These are phyloP conservation scores for Termitomyces sp. DNA, from an alignment of 768 basidiomycete species.

Conservation along the genomic window DNA sequence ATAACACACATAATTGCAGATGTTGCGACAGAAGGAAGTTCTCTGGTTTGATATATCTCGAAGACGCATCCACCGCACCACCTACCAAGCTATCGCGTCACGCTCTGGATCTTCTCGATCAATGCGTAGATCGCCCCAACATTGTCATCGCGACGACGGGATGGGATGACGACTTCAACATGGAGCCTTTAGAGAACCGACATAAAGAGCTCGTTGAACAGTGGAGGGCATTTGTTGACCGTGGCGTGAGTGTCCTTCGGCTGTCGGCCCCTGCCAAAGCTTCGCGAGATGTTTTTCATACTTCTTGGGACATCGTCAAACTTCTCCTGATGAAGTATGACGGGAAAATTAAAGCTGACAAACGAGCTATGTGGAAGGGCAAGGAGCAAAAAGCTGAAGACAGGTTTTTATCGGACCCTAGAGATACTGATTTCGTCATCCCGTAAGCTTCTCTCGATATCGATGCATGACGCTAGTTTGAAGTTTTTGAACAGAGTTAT, in stretches of 20 bases:
- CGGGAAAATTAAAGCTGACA: background rate
- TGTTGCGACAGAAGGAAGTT: conserved; percentile 4
- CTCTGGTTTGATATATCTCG: conserved; percentile 10
- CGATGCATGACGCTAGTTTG: background rate
- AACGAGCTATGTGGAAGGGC: conserved; percentile 5
- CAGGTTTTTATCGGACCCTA: conserved; percentile 2
- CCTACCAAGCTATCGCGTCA: conserved; percentile 1
- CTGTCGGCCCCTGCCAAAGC: background rate
- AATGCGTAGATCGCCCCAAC: conserved; percentile 3
- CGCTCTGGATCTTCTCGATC: conserved; percentile 4
- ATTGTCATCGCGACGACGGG: conserved; percentile 7
- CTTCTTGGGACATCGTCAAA: conserved; percentile 7
- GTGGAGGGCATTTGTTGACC: conserved; percentile 9
- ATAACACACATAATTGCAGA: background rate
- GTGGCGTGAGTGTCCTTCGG: conserved; percentile 9
- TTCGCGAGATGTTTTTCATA: conserved; percentile 6
- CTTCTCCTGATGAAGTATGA: conserved; percentile 6
- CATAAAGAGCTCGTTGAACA: conserved; percentile 8
- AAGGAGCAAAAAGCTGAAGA: conserved; percentile 8
- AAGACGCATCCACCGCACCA: background rate
- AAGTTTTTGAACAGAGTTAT: conserved; percentile 2
- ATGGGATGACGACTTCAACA: conserved; percentile 1
- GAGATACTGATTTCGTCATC: conserved; percentile 7
- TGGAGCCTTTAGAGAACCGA: background rate
- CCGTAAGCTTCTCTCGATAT: conserved; percentile 1